Base-by-base conservation (phyloP, 1,284 basidiomycete genomes). In the Cutaneotrichosporon cutaneum region DNA sequence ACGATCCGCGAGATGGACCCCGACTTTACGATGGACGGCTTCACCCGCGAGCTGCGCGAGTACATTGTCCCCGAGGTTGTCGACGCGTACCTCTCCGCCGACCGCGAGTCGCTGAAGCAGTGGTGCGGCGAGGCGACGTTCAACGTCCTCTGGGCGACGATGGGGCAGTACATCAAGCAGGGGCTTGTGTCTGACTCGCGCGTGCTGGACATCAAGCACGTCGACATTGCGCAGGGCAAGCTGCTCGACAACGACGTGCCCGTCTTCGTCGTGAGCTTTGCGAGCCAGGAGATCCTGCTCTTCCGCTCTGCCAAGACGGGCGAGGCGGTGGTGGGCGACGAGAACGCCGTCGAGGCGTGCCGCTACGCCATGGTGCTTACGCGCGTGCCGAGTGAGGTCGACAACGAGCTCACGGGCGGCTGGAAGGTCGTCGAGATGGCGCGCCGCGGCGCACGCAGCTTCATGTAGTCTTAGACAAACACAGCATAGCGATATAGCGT, bases 121-220 rank as follows among this genome's bases (percentile, higher is more conserved):
- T 99, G 96, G 96, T 97, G 94, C 77, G 87, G 91, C 35, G 96
- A 99, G 81, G 96, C 92, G 91, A 94, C 93, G 2, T 93, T 94
- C 80, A 98, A 97, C 73, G 91, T 99, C 13, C 84, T 98, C 3
- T 96, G 94, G 89, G 95, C 95, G 3, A 96, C 94, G 3, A 90
- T 99, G 86, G 93, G 96, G 71, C 90, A 92, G 69, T 98, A 94
- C 79, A 83, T 96, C 58, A 85, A 86, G 61, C 92, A 94, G 75
- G 94, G 94, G 1, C 84, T 97, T 24, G 82, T 94, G 65, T 90
- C 90, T 65, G 91, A 94, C 73, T 92, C 89, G 77, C 92, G 91
- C 76, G 90, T 95, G 33, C 85, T 97, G 26, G 94, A 96, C 80
- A 95, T 97, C 74, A 88, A 91, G 66, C 88, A 94, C 81, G 93